Percentiles rank a stretch among this genome's conserved stretches.
Conservation (phyloP, 1,139 yeast species). For the Meyerozyma athensensis region DNA sequence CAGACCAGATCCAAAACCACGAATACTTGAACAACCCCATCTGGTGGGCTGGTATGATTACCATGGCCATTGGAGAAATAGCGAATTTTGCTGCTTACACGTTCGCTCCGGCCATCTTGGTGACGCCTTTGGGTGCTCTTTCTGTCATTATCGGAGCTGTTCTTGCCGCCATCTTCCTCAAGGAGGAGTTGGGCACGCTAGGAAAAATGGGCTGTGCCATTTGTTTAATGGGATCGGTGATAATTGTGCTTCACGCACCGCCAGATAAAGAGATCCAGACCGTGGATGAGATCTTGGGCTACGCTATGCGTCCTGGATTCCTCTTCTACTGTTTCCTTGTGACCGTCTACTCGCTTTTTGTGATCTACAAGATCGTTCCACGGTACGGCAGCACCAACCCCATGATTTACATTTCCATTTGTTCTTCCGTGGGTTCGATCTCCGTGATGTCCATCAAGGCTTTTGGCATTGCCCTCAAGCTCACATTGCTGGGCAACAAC, state of each 20-base stretch:
- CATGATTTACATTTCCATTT: slow-evolving; percentile 83
- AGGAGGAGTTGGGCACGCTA: slow-evolving; percentile 80
- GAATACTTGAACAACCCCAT: slow-evolving; percentile 79
- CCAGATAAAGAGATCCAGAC: slow-evolving; percentile 86
- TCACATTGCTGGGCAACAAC: slow-evolving; percentile 83
- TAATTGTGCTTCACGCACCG: slow-evolving; percentile 88
- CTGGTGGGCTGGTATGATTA: slow-evolving; percentile 93
- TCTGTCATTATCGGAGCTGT: slow-evolving; percentile 91
- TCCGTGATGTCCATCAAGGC: slow-evolving; percentile 93
- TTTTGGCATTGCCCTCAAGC: slow-evolving; percentile 85
- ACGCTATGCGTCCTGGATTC: slow-evolving; percentile 80
- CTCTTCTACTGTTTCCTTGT: slow-evolving; percentile 63
- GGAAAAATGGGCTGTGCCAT: slow-evolving; percentile 96
- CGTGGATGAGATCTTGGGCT: slow-evolving; percentile 79
- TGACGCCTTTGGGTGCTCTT: slow-evolving; percentile 88
- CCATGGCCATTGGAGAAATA: slow-evolving; percentile 89
- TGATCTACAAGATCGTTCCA: slow-evolving; percentile 84
- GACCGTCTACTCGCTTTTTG: slow-evolving; percentile 61
- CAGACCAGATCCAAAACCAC: slow-evolving; percentile 59
- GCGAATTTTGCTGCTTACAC: slow-evolving; percentile 95
- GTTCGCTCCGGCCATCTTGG: slow-evolving; percentile 90
- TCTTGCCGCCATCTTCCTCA: slow-evolving; percentile 75
- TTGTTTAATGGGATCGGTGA: slow-evolving; percentile 84
- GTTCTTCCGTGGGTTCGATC: slow-evolving; percentile 87
- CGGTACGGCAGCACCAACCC: slow-evolving; percentile 78